phyloP scores from a whole-genome alignment of 495 filamentous ascomycete genomes.

The Acidomyces sp. region DNA sequence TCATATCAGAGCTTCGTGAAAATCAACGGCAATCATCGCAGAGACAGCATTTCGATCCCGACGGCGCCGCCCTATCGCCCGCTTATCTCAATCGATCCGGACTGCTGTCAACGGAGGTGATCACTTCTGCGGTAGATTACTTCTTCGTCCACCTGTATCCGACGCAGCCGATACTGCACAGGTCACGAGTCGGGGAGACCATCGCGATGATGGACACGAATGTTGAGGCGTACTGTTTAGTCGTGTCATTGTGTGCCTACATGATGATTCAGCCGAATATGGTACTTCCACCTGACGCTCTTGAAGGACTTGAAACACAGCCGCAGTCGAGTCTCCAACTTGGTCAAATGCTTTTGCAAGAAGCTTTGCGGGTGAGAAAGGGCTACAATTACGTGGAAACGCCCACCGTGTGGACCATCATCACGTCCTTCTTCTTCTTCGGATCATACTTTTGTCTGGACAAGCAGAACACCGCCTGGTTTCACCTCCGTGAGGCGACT shows the following conservation, averaged over 20 bases:
- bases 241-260: conserved; percentile 67
- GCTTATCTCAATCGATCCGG: conserved; percentile 33
- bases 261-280: conserved; percentile 79
- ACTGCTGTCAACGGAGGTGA: conserved; percentile 45
- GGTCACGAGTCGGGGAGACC: conserved; percentile 48
- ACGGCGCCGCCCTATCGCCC: conserved; percentile 31
- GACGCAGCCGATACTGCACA: conserved; percentile 68
- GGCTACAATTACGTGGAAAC: conserved; percentile 59
- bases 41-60: conserved; percentile 36
- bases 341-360: conserved; percentile 55
- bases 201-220: conserved; percentile 48
- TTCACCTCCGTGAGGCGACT: conserved; percentile 57
- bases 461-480: conserved; percentile 60
- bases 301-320: conserved; percentile 29
- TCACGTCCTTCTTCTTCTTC: conserved; percentile 72
- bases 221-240: conserved; percentile 64
- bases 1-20: conserved; percentile 63
- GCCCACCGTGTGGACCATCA: conserved; percentile 51
- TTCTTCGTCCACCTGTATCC: conserved; percentile 77
- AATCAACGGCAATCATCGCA: conserved; percentile 48
- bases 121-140: conserved; percentile 62
- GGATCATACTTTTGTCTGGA: conserved; percentile 62
- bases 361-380: conserved; percentile 61
- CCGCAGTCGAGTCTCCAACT: conserved; percentile 10
- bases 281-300: conserved; percentile 27